Conservation (phyloP, 2,329 filamentous ascomycete genomes). For the Xylariomycetidae sp. region DNA sequence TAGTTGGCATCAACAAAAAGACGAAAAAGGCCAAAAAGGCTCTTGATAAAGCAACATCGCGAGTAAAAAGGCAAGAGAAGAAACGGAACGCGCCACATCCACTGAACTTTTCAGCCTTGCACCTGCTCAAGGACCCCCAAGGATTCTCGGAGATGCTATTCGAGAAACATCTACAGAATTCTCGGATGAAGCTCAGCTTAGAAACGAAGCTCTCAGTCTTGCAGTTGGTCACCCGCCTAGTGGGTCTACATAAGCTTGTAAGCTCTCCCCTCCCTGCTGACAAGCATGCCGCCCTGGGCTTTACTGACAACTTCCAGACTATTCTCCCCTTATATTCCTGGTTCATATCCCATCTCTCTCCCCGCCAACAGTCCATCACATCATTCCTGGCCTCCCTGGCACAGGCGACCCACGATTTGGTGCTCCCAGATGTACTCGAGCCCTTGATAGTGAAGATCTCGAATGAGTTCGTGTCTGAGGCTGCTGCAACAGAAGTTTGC, state of each 20-base stretch:
- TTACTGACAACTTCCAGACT: no score
- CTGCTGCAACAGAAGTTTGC: conserved; percentile 82
- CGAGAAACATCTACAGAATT: conserved; percentile 82
- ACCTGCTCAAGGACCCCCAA: conserved; percentile 90
- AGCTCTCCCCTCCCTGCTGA: not conserved
- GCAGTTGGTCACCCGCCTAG: conserved; percentile 83
- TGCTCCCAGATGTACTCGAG: conserved; percentile 88
- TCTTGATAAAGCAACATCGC: conserved; percentile 76
- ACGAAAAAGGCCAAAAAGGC: conserved; percentile 78
- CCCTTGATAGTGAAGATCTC: conserved; percentile 92
- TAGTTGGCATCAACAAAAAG: conserved; percentile 92
- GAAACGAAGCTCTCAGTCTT: conserved; percentile 88
- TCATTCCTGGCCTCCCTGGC: conserved; percentile 89
- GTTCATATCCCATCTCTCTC: conserved; percentile 89
- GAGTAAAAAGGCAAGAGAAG: conserved; percentile 75
- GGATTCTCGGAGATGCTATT: conserved; percentile 89
- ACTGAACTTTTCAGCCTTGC: conserved; percentile 93
- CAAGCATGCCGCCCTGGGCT: conserved; percentile 31
- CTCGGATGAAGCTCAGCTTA: conserved; percentile 77
- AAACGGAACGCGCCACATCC: conserved; percentile 85
- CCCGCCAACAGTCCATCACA: conserved; percentile 83
- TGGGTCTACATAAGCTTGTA: conserved; percentile 77
- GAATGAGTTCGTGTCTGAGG: conserved; percentile 97
- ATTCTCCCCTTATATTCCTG: conserved; percentile 91
- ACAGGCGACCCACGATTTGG: conserved; percentile 84